These are phyloP conservation scores for Trypanosoma lewisi DNA, from an alignment of 208 protist species.

Conservation along the genomic window DNA sequence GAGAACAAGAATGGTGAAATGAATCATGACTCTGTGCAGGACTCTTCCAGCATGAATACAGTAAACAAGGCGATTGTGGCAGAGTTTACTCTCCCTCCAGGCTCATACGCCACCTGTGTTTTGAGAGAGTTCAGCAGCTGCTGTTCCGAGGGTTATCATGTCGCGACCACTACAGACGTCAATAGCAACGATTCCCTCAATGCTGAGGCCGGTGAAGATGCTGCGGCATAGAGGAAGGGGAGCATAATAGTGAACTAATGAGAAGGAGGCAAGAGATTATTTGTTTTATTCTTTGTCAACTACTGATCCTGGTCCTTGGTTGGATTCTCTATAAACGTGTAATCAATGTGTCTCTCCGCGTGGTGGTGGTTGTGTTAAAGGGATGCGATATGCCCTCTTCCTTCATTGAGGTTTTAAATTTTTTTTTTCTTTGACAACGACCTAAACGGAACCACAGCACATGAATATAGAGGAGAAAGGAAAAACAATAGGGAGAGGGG, in stretches of 20 bases:
- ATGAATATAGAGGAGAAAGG: not conserved
- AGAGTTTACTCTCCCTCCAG: constrained; percentile 77
- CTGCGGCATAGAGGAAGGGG: not conserved
- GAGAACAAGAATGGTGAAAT: not conserved
- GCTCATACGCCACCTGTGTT: constrained; percentile 85
- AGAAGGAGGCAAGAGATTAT: too few species aligned
- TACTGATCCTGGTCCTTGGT: too few species aligned
- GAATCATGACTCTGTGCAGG: not conserved
- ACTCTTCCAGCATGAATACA: not conserved
- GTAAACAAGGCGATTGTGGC: constrained; percentile 38
- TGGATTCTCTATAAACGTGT: too few species aligned
- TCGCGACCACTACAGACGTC: not conserved
- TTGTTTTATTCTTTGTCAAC: too few species aligned
- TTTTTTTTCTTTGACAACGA: too few species aligned
- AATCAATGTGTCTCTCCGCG: too few species aligned
- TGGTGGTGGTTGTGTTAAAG: too few species aligned
- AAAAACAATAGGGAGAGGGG: not conserved
- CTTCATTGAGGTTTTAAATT: too few species aligned
- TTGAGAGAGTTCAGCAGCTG: constrained; percentile 73
- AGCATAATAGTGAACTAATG: too few species aligned
- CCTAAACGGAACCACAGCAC: not conserved
- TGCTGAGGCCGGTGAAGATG: constrained; percentile 3
- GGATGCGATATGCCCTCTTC: too few species aligned
- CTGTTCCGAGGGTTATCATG: constrained; percentile 42
- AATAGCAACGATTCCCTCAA: not conserved